Conservation (phyloP, 805 yeast genomes). For the Lipomyces kockii region DNA sequence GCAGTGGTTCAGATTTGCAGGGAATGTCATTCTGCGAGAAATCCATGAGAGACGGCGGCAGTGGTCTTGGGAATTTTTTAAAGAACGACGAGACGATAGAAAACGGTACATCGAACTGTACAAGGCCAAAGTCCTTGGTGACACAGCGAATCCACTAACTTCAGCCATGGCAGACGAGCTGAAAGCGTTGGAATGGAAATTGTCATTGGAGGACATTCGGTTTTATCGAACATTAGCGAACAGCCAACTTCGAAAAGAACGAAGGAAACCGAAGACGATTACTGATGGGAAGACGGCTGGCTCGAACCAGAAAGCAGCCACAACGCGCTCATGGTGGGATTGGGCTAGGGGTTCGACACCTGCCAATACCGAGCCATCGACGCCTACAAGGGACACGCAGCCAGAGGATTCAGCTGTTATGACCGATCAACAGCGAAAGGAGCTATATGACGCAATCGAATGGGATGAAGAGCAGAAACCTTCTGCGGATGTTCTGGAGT, state of each 20-base stretch:
- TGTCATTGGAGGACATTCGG: slow-evolving; percentile 78
- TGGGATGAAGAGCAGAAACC: slow-evolving; percentile 70
- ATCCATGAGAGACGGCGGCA: slow-evolving; percentile 77
- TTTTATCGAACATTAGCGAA: slow-evolving; percentile 84
- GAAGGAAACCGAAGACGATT: slow-evolving; percentile 34
- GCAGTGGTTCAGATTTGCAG: slow-evolving; percentile 84
- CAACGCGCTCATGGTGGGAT: slow-evolving; percentile 54
- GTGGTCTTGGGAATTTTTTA: slow-evolving; percentile 89
- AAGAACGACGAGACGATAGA: slow-evolving; percentile 72
- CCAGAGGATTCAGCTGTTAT: slow-evolving; percentile 53
- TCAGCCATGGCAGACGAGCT: slow-evolving; percentile 47
- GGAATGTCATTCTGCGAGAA: slow-evolving; percentile 72
- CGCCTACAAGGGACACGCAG: neutral
- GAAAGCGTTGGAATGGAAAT: slow-evolving; percentile 58
- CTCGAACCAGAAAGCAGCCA: slow-evolving; percentile 29
- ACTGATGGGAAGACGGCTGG: slow-evolving; percentile 8
- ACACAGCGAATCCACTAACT: slow-evolving; percentile 33
- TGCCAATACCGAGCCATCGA: neutral
- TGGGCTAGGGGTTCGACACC: slow-evolving; percentile 51
- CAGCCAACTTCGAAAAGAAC: slow-evolving; percentile 64
- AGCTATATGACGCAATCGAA: slow-evolving; percentile 90
- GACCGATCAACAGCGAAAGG: slow-evolving; percentile 86
- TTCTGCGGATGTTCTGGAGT: slow-evolving; percentile 47
- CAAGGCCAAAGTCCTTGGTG: slow-evolving; percentile 59
- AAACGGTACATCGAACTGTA: slow-evolving; percentile 68